Evolutionary conservation across 371 early-diverging fungal species (phyloP).

Genomic region (Funneliformis caledonium): DNA sequence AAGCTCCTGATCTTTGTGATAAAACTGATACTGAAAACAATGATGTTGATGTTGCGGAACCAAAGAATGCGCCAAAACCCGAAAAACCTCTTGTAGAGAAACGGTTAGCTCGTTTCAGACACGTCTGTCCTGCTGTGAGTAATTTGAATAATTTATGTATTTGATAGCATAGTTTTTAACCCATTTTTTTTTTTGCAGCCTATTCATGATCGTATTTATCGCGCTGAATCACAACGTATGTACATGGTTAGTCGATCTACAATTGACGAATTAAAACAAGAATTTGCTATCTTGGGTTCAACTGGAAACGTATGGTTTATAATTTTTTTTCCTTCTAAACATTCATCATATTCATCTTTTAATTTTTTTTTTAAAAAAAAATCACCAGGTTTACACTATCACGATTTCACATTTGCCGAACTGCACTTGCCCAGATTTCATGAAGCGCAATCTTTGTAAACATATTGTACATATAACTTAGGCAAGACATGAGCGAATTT

Average conservation of each 20-base stretch:
- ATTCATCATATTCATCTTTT: neutral
- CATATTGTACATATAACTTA: conserved; percentile 12
- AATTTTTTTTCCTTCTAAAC: neutral
- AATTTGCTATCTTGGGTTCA: conserved; percentile 4
- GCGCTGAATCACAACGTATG: neutral
- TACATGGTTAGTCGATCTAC: neutral
- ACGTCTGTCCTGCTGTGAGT: neutral
- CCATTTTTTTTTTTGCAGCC: neutral
- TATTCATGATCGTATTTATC: conserved; percentile 2
- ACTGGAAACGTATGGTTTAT: neutral
- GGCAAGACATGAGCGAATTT: neutral
- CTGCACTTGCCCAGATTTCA: conserved; percentile 19
- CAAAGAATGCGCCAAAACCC: neutral
- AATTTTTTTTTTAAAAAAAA: neutral
- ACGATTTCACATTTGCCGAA: neutral
- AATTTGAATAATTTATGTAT: neutral
- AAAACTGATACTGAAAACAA: neutral
- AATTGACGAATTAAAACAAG: neutral
- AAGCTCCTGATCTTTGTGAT: neutral
- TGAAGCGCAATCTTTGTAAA: neutral
- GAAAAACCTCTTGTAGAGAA: neutral
- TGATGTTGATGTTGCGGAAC: neutral
- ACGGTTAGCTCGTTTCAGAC: neutral
- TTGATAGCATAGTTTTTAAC: neutral
- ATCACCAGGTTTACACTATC: neutral